Base-by-base conservation (phyloP, 2,329 filamentous ascomycete species). In the Tolypocladium sp. region DNA sequence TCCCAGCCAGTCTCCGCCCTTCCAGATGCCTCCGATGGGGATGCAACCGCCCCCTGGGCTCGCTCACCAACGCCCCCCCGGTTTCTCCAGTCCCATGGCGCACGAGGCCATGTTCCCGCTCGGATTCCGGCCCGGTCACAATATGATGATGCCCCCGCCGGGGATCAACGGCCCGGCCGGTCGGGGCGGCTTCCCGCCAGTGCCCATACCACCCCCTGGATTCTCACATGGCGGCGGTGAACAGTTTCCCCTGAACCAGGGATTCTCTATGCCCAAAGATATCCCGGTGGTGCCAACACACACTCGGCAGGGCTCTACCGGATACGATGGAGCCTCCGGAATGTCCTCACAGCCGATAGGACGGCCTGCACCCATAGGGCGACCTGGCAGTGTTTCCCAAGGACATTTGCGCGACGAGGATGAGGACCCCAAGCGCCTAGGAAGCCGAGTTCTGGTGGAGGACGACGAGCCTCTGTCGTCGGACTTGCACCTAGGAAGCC, bases 371-470 rank as follows among this genome's bases (percentile, higher is more conserved):
- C 93, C 93, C 1, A 97, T 97, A 63, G 91, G 93, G 62, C 84
- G 92, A 40, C 93, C 94, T 0, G 87, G 87, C 20, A 96, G 92
- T 70, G 84, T 84, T 30, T 81, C 80, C 20, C 79, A 82, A 54
- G 82, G 81, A 17, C 79, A 79, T 52, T 76, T 76, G 56, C 67
- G 66, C 55, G 79, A 80, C 33, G 75, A 77, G 59, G 77, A 91
- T 25, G 91, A 93, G 58, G 84, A 90, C 58, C 88, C 86, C 62
- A 84, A 88, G 61, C 92, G 94, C 66, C 80, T 99, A 33, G 94
- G 94, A 15, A 97, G 93, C 73, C 92, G 91, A 66, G 94, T 92
- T 15, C 79, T 99, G 15, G 79, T 97, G 54, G 88, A 88, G 62
- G 92, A 95, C 68, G 90, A 79, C 74, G 88, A 78, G 69, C 82